A percentile compares a stretch with the other conserved stretches of the same genome.
These are phyloP conservation scores for Cytospora leucostoma DNA, from an alignment of 2,329 filamentous ascomycete species.

Conservation along the genomic window DNA sequence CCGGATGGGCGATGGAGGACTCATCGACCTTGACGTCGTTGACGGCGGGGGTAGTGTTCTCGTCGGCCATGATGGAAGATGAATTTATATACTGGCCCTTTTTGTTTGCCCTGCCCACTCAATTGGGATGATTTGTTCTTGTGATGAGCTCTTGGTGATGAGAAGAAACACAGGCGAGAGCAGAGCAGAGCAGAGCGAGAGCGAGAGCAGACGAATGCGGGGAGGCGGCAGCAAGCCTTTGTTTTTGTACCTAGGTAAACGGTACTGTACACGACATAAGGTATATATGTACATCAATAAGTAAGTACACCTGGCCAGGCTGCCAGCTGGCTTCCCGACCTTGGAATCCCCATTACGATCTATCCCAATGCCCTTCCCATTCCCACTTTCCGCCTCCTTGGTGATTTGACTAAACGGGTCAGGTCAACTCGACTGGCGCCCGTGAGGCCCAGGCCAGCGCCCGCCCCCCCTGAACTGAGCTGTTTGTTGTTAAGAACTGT, in stretches of 20 bases:
- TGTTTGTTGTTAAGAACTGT: not conserved
- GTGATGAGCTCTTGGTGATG: not conserved
- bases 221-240: not conserved
- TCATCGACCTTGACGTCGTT: constrained; percentile 53
- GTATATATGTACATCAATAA: not conserved
- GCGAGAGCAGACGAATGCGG: not conserved
- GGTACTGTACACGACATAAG: not conserved
- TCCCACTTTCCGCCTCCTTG: not conserved
- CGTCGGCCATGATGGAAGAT: constrained; percentile 44
- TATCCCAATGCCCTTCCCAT: not conserved
- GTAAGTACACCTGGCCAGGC: not conserved
- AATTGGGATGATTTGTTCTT: not conserved
- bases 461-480: not conserved
- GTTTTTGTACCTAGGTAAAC: not conserved
- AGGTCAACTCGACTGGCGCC: not conserved
- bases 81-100: not conserved
- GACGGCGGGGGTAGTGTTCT: constrained; percentile 53
- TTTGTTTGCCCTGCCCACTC: not conserved
- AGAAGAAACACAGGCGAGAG: not conserved
- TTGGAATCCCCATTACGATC: too few relatives aligned
- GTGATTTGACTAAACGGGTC: not conserved
- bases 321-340: not conserved
- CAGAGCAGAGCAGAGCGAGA: not conserved
- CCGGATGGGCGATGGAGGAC: constrained; percentile 58
- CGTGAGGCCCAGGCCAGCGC: not conserved